phyloP scores from a whole-genome alignment of 371 early-diverging fungal genomes.

The Mortierella sp. region DNA sequence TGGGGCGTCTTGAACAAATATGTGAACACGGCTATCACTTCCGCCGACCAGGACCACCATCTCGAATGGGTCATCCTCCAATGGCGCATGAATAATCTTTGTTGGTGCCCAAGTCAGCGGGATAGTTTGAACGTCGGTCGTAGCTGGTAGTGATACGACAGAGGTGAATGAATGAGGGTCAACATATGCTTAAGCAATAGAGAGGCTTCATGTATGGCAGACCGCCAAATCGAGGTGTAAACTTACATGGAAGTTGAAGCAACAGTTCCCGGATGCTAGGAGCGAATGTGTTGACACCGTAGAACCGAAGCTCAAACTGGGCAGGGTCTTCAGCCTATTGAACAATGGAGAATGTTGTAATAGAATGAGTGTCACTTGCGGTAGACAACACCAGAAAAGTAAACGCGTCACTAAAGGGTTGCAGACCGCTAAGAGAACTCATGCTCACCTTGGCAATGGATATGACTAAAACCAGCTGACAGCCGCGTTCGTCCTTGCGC shows the following conservation, averaged over 20 bases:
- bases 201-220: neutral
- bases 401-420: neutral
- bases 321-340: conserved; percentile 36
- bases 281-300: conserved; percentile 48
- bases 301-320: conserved; percentile 49
- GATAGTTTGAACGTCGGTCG: conserved; percentile 40
- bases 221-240: neutral
- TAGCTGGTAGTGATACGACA: conserved; percentile 12
- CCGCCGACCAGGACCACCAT: conserved; percentile 52
- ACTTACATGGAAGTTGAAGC: conserved; percentile 38
- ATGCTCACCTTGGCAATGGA: conserved; percentile 42
- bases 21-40: conserved; percentile 52
- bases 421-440: neutral
- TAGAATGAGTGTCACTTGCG: neutral
- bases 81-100: conserved; percentile 46
- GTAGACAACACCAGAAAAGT: neutral
- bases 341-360: neutral
- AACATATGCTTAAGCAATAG: neutral
- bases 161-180: neutral
- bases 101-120: conserved; percentile 53
- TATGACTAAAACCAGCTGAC: conserved; percentile 35
- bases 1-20: conserved; percentile 33
- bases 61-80: conserved; percentile 48
- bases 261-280: conserved; percentile 35
- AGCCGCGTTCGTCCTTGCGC: conserved; percentile 47